Evolutionary conservation across 2,329 filamentous ascomycete species (phyloP).

Genomic region (Xylaria arbuscula): DNA sequence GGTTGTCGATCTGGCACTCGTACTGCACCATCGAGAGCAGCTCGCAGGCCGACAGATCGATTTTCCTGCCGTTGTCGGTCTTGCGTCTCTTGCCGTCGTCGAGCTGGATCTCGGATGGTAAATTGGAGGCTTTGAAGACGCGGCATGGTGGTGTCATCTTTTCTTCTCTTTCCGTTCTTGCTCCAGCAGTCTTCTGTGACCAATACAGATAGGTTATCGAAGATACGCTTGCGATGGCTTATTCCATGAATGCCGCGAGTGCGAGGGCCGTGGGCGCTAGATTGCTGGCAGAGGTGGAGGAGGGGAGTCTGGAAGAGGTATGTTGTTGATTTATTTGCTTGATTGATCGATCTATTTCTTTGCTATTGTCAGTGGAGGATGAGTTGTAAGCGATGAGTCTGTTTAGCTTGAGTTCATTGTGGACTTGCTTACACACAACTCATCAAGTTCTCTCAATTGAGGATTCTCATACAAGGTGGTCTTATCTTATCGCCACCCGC

Average conservation of each 20-base stretch:
- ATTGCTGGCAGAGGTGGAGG: conserved; percentile 66
- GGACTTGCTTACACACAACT: not conserved
- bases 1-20: conserved; percentile 65
- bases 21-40: conserved; percentile 70
- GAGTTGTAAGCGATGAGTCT: not conserved
- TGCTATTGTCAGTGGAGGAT: not conserved
- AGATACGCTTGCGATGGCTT: too few relatives aligned
- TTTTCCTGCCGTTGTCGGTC: conserved; percentile 47
- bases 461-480: conserved; percentile 1
- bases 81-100: conserved; percentile 66
- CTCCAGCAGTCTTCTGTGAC: too few relatives aligned
- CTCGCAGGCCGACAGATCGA: conserved; percentile 67
- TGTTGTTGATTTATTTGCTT: conserved; percentile 28
- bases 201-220: too few relatives aligned
- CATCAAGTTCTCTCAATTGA: conserved; percentile 12
- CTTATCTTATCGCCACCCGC: conserved; percentile 45
- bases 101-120: conserved; percentile 62
- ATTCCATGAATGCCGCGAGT: conserved; percentile 50
- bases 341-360: not conserved
- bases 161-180: too few relatives aligned
- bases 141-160: conserved; percentile 69
- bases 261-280: conserved; percentile 60
- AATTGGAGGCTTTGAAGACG: conserved; percentile 63
- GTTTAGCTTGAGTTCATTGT: not conserved
- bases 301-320: conserved; percentile 70